Percentiles rank a stretch among this genome's conserved stretches.
These are phyloP conservation scores for Plasmodium inui DNA, from an alignment of 169 alveolate genomes.

Conservation along the genomic window DNA sequence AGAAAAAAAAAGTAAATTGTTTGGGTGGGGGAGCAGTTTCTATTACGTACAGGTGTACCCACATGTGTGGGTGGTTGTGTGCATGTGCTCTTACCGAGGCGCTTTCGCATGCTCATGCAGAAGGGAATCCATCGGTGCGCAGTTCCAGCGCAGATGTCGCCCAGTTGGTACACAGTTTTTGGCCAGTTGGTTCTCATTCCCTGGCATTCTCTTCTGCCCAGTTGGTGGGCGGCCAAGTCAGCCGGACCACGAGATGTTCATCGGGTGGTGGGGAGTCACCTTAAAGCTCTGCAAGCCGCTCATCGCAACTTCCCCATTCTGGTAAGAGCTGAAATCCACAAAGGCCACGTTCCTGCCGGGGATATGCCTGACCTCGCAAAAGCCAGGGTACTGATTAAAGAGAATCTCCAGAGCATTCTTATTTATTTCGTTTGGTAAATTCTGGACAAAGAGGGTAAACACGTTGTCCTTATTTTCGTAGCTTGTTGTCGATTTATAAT, in stretches of 20 bases:
- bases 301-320: conserved; percentile 88
- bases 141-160: background rate
- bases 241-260: conserved; percentile 83
- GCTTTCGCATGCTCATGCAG: background rate
- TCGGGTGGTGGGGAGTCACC: conserved; percentile 84
- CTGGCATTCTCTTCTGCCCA: too few species aligned
- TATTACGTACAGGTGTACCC: background rate
- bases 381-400: conserved; percentile 90
- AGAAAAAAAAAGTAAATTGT: background rate
- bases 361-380: conserved; percentile 83
- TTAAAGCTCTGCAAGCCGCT: conserved; percentile 89
- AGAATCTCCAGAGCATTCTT: conserved; percentile 84
- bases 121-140: background rate
- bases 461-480: conserved; percentile 34
- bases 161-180: background rate
- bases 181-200: too few species aligned
- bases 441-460: conserved; percentile 87
- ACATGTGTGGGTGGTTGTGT: background rate
- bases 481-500: conserved; percentile 14
- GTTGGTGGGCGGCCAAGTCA: background rate
- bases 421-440: conserved; percentile 86
- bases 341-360: conserved; percentile 89
- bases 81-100: background rate
- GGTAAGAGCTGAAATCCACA: conserved; percentile 83
- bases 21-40: background rate